Percentiles rank a stretch among this genome's conserved stretches.
Evolutionary conservation across 2,329 filamentous ascomycete species (phyloP).

Genomic region (Mycocentrospora acerina): DNA sequence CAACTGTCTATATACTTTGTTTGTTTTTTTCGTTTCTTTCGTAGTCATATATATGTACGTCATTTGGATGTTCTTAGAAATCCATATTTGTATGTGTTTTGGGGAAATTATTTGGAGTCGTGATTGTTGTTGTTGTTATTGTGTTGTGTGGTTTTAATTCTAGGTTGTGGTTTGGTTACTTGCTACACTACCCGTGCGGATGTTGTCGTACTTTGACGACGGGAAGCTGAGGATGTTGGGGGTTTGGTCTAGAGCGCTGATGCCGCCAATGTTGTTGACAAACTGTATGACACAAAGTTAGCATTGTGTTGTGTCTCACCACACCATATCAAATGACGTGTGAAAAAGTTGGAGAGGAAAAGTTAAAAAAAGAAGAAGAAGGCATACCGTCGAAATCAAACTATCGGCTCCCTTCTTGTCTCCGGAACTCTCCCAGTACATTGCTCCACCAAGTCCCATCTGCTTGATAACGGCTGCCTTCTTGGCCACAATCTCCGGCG

Average conservation of each 20-base stretch:
- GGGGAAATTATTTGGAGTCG: too few relatives aligned
- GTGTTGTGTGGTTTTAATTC: background rate
- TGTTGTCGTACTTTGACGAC: slow-evolving; percentile 69
- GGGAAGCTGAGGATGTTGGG: slow-evolving; percentile 66
- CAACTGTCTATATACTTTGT: too few relatives aligned
- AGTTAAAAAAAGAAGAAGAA: slow-evolving; percentile 1
- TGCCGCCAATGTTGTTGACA: slow-evolving; percentile 60
- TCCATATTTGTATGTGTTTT: too few relatives aligned
- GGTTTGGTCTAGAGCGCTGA: slow-evolving; percentile 51
- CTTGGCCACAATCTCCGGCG: slow-evolving; percentile 30
- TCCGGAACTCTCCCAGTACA: slow-evolving; percentile 42
- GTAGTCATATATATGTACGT: too few relatives aligned
- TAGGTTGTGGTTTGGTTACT: slow-evolving; percentile 13
- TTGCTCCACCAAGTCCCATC: slow-evolving; percentile 37
- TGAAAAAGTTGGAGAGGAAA: background rate
- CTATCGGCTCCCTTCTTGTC: slow-evolving; percentile 35
- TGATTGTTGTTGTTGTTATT: background rate
- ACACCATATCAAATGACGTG: too few relatives aligned
- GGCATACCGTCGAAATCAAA: slow-evolving; percentile 36
- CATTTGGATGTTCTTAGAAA: too few relatives aligned
- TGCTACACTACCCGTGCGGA: slow-evolving; percentile 42
- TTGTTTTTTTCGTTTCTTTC: too few relatives aligned
- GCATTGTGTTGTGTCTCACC: slow-evolving; percentile 1
- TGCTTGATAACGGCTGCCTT: slow-evolving; percentile 30
- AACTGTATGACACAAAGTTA: slow-evolving; percentile 25